These are phyloP conservation scores for Russula compacta DNA, from an alignment of 768 basidiomycete species.

Conservation along the genomic window DNA sequence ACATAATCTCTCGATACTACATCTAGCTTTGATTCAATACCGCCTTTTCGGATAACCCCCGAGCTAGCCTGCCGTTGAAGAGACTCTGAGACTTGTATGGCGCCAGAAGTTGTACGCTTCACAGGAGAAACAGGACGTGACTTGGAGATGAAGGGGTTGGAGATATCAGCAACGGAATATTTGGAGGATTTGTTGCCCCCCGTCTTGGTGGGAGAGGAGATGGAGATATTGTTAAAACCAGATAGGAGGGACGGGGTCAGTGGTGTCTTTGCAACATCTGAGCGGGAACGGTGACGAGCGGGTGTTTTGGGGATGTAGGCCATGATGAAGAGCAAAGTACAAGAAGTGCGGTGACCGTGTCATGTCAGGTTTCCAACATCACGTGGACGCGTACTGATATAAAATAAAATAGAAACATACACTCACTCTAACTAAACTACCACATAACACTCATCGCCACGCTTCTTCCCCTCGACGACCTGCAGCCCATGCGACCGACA, in stretches of 20 bases:
- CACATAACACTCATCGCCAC: constrained; percentile 15
- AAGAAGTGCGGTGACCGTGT: no score
- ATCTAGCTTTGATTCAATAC: constrained; percentile 66
- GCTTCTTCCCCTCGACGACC: constrained; percentile 14
- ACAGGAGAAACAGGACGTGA: constrained; percentile 55
- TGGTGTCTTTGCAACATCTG: constrained; percentile 39
- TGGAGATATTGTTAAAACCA: constrained; percentile 30
- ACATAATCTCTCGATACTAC: constrained; percentile 72
- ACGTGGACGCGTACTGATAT: constrained; percentile 7
- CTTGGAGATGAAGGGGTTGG: constrained; percentile 54
- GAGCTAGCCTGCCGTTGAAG: constrained; percentile 53
- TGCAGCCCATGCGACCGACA: not conserved
- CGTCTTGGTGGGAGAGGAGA: constrained; percentile 29
- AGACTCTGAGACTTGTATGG: constrained; percentile 42
- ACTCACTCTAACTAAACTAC: not conserved
- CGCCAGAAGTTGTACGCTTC: constrained; percentile 45
- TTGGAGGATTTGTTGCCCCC: constrained; percentile 21
- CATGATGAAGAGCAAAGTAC: constrained; percentile 16
- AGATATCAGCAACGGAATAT: constrained; percentile 35
- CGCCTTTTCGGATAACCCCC: constrained; percentile 69
- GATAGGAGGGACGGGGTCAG: constrained; percentile 35
- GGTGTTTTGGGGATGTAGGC: constrained; percentile 37
- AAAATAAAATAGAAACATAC: no score
- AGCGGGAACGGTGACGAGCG: constrained; percentile 38
- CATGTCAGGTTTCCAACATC: constrained; percentile 7